Base-by-base conservation (phyloP, 2,329 filamentous ascomycete species). In the Amesomyces nigricolor region DNA sequence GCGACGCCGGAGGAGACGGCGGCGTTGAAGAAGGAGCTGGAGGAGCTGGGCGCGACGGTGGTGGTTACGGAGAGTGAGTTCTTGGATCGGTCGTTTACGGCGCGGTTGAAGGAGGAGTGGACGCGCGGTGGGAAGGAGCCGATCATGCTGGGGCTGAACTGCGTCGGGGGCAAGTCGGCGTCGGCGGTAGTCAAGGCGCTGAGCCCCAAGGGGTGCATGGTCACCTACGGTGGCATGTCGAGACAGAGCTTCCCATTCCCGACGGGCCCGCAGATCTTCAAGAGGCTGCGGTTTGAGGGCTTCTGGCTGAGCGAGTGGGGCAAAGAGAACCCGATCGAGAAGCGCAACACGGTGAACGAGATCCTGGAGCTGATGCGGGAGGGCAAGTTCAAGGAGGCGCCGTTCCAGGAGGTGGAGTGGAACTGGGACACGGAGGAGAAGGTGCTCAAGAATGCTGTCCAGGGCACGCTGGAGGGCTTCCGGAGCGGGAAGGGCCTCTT, bases 231-330 rank as follows among this genome's bases (percentile, higher is more conserved):
- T 26, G 92, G 89, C 49, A 99, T 99, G 94, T 85, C 88, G 35
- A 88, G 88, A 69, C 86, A 95, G 74, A 91, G 92, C 0, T 80
- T 96, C 26, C 78, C 80, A 6, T 73, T 97, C 58, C 90, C 92
- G 0, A 88, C 91, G 0, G 88, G 88, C 0, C 76, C 95, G 63
- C 76, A 97, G 57, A 99, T 99, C 64, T 99, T 99, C 76, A 94
- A 92, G 71, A 85, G 97, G 64, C 78, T 97, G 51, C 79, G 82
- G 50, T 95, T 96, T 67, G 81, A 89, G 59, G 95, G 94, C 4
- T 99, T 97, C 72, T 99, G 94, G 94, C 84, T 97, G 22, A 94
- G 88, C 67, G 83, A 80, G 58, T 97, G 94, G 92, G 89, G 88
- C 47, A 86, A 91, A 67, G 74, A 78, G 60, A 79, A 96, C 64